Evolutionary conservation across 495 filamentous ascomycete genomes (phyloP).

Genomic region (Lophiostoma macrostomum): DNA sequence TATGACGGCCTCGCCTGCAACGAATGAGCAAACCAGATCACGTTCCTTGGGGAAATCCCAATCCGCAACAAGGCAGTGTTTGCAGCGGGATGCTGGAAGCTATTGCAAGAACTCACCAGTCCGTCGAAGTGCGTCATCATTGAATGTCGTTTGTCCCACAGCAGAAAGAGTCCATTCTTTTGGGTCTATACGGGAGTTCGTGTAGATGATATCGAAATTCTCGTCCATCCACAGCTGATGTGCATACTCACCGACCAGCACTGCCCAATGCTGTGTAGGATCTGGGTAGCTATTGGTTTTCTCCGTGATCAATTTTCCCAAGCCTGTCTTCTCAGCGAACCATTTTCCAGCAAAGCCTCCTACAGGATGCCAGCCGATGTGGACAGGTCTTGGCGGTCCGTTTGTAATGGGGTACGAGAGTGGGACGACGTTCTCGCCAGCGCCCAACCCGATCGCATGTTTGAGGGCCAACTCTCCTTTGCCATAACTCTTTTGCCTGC

Average conservation of each 20-base stretch:
- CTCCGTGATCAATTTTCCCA: slow-evolving; percentile 46
- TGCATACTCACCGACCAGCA: slow-evolving; percentile 47
- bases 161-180: slow-evolving; percentile 43
- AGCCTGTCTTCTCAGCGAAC: slow-evolving; percentile 45
- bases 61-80: slow-evolving; percentile 3
- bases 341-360: slow-evolving; percentile 44
- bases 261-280: slow-evolving; percentile 52
- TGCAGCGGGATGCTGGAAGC: background rate
- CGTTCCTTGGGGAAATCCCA: too few species aligned
- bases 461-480: slow-evolving; percentile 43
- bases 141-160: slow-evolving; percentile 47
- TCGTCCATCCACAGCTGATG: slow-evolving; percentile 49
- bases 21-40: too few species aligned
- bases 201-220: slow-evolving; percentile 47
- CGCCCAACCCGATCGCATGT: slow-evolving; percentile 45
- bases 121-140: slow-evolving; percentile 47
- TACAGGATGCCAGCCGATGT: slow-evolving; percentile 51
- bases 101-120: slow-evolving; percentile 37
- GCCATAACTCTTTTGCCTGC: slow-evolving; percentile 1
- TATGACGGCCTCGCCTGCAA: slow-evolving; percentile 45
- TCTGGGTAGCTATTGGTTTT: slow-evolving; percentile 46
- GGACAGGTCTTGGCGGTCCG: slow-evolving; percentile 38
- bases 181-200: slow-evolving; percentile 40
- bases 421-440: slow-evolving; percentile 45
- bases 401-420: slow-evolving; percentile 35